phyloP scores from a whole-genome alignment of 768 basidiomycete species.

The Boletus reticuloceps region DNA sequence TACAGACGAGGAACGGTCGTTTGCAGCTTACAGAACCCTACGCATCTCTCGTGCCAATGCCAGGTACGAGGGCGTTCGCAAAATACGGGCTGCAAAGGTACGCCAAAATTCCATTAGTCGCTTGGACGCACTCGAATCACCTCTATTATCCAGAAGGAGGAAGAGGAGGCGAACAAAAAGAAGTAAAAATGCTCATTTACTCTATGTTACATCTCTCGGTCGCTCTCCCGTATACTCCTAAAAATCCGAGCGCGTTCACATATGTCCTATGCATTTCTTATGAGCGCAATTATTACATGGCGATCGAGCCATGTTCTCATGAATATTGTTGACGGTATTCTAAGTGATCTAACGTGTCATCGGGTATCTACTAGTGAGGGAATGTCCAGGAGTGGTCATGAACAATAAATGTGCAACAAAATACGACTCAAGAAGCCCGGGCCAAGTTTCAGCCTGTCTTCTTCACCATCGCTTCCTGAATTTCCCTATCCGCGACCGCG shows the following conservation, averaged over 20 bases:
- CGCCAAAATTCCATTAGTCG: constrained; percentile 25
- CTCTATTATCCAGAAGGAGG: constrained; percentile 61
- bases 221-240: constrained; percentile 30
- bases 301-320: not conserved
- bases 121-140: constrained; percentile 14
- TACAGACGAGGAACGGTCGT: constrained; percentile 83
- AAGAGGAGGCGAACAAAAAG: constrained; percentile 91
- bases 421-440: not conserved
- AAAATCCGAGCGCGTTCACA: constrained; percentile 35
- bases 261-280: constrained; percentile 34
- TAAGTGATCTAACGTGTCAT: not conserved
- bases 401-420: not conserved
- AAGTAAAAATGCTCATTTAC: constrained; percentile 50
- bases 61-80: constrained; percentile 85
- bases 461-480: constrained; percentile 57
- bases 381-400: not conserved
- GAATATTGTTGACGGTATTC: not conserved
- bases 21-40: constrained; percentile 87
- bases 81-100: constrained; percentile 83
- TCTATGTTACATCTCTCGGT: constrained; percentile 21
- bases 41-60: constrained; percentile 79
- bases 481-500: constrained; percentile 77
- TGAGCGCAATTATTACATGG: constrained; percentile 11
- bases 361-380: constrained; percentile 14
- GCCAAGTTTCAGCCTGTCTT: constrained; percentile 27